phyloP scores from a whole-genome alignment of 2,329 filamentous ascomycete genomes.

The Ascochyta clinopodiicola region DNA sequence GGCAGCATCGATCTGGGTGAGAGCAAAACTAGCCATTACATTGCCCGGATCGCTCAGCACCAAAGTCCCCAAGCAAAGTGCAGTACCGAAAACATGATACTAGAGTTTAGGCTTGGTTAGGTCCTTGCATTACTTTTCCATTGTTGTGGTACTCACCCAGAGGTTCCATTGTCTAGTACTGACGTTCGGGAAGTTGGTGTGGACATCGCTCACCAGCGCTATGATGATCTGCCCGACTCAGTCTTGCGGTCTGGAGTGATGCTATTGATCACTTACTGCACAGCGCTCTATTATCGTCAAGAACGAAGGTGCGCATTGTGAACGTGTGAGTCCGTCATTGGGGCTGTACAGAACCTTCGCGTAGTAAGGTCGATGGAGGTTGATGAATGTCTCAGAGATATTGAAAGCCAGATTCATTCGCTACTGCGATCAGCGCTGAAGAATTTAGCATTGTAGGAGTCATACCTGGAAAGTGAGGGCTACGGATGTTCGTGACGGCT shows the following conservation, averaged over 20 bases:
- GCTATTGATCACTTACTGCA: not conserved
- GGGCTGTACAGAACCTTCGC: constrained; percentile 1
- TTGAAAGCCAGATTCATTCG: constrained; percentile 9
- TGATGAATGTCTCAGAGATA: constrained; percentile 8
- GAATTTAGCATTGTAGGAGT: not conserved
- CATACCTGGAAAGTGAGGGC: constrained; percentile 1
- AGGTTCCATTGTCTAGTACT: constrained; percentile 5
- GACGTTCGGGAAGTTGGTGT: not conserved
- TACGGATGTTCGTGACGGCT: not conserved
- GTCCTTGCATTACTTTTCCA: no score
- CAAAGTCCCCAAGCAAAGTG: constrained; percentile 6
- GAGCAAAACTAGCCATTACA: constrained; percentile 1
- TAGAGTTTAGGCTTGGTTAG: not conserved
- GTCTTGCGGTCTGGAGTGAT: not conserved
- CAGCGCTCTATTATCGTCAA: constrained; percentile 9
- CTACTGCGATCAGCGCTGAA: not conserved
- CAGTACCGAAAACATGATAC: constrained; percentile 9
- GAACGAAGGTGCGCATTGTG: not conserved
- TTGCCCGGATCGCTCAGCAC: constrained; percentile 1
- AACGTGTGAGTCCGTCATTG: not conserved
- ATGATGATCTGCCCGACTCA: constrained; percentile 2
- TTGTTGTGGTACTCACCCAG: not conserved
- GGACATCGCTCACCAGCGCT: not conserved
- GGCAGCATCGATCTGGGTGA: constrained; percentile 6
- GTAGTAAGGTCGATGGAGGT: constrained; percentile 9